Base-by-base conservation (phyloP, 768 basidiomycete species). In the Hygrophorus russula region DNA sequence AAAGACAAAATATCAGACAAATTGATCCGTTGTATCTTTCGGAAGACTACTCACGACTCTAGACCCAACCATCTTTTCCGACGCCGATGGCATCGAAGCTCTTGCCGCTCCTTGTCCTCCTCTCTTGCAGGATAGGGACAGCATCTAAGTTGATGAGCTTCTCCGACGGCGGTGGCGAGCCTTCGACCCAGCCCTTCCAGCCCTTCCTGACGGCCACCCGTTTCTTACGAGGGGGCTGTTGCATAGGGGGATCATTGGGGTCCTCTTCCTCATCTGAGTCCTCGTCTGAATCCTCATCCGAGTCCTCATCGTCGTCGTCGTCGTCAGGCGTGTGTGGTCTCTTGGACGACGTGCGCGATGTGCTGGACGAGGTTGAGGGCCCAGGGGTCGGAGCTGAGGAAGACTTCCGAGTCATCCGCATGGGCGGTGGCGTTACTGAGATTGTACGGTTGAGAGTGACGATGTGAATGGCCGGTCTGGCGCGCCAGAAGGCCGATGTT, bases 131-230 rank as follows among this genome's bases (percentile, higher is more conserved):
- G 5, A 82, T 63, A 19, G 78, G 74, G 1, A 79, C 81, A 28
- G 71, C 69, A 58, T 89, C 86, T 48, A 88, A 70, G 54, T 87
- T 87, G 62, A 88, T 88, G 41, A 87, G 65, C 59, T 86, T 87
- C 53, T 78, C 73, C 12, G 82, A 84, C 15, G 86, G 82, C 41
- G 78, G 76, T 18, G 82, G 82, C 15, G 84, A 86, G 51, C 84
- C 85, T 66, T 87, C 86, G 15, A 89, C 82, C 86, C 86, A 89
- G 31, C 86, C 86, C 66, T 89, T 89, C 86, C 86, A 89, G 13
- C 86, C 86, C 59, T 89, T 89, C 62, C 71, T 79, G 29, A 73
- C 79, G 0, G 79, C 70, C 35, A 71, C 65, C 51, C 80, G 79
- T 67, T 75, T 84, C 59, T 69, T 73, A 36, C 71, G 70, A n/a